Conservation (phyloP, 177 flowering plant genomes). For the Vitis hybrid region DNA sequence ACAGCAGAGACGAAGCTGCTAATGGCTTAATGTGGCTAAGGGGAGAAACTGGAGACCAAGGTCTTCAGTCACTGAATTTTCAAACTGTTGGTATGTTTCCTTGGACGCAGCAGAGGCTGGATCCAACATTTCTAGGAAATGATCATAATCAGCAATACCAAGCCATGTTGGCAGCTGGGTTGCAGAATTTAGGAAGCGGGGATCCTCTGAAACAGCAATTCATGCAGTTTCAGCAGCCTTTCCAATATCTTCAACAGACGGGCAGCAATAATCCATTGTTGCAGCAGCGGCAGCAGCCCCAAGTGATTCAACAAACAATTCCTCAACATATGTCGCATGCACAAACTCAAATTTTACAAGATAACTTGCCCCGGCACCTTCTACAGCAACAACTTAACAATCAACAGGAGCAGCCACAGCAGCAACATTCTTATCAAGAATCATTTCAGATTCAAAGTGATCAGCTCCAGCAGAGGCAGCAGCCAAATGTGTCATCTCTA, state of each 20-base stretch:
- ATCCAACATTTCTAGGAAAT: constrained; percentile 43
- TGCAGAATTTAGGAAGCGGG: constrained; percentile 61
- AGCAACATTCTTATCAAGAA: constrained; percentile 40
- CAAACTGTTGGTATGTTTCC: constrained; percentile 55
- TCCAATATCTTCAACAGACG: constrained; percentile 53
- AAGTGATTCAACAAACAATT: constrained; percentile 39
- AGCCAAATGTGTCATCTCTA: constrained; percentile 39
- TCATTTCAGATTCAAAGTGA: constrained; percentile 45
- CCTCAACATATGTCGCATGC: constrained; percentile 44
- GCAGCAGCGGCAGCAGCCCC: constrained; percentile 43
- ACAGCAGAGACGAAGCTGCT: constrained; percentile 46
- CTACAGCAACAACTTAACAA: constrained; percentile 44
- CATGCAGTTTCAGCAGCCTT: constrained; percentile 66
- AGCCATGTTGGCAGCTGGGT: constrained; percentile 57
- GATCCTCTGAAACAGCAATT: constrained; percentile 61
- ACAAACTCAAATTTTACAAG: constrained; percentile 43
- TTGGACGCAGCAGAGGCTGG: constrained; percentile 74
- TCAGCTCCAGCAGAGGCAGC: constrained; percentile 57
- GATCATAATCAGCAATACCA: constrained; percentile 69
- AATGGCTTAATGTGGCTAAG: constrained; percentile 64
- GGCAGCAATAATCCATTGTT: constrained; percentile 39
- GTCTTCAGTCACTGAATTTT: constrained; percentile 54
- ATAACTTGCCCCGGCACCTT: constrained; percentile 39
- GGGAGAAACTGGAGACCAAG: constrained; percentile 60
- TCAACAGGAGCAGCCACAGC: constrained; percentile 38